Base-by-base conservation (phyloP, 2,329 filamentous ascomycete species). In the Macrophomina tecta region DNA sequence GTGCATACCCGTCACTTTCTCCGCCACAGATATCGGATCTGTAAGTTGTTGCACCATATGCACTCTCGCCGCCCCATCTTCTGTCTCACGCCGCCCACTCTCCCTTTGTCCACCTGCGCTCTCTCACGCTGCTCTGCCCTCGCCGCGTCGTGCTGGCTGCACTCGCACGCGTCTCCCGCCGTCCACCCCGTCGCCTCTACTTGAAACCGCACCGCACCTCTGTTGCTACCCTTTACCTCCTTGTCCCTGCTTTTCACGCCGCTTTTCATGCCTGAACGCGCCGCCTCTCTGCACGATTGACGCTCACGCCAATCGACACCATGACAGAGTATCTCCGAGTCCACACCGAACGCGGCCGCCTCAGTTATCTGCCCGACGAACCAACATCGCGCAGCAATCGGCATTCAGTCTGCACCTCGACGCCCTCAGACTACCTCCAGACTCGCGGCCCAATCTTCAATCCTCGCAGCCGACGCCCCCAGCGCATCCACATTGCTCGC, bases 401-500 rank as follows among this genome's bases (percentile, higher is more conserved):
- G 28, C 40, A 72, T 72, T 40, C 73, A 71, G 51, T 73, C 74
- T 68, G 63, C 51, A 40, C 63, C 9, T 62, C 48, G 18, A 62
- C 65, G 9, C 65, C 65, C 32, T 42, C 65, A 5, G 65, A 53
- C n/a, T 49, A 62, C 48, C 56, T 66, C 46, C 45, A 62, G 38
- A 66, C 65, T n/a, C 23, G 65, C 18, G 56, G 65, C 14, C 68
- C 58, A 9, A 64, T 82, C 70, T 86, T 85, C 73, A 82, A 82
- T 72, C 81, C 80, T 66, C 82, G 85, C 70, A 82, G 77, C 67
- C 82, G 84, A 70, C 80, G 85, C 72, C 85, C 84, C 51, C 84
- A 86, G 71, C 85, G 84, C 49, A 87, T 87, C 68, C 83, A 85
- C 73, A 86, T 87, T 68, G 80, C 80, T 67, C 82, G 81, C 66